Evolutionary conservation across 1,284 basidiomycete species (phyloP), one percentile per base, ranked within the genome.

Genomic region (Malassezia brasiliensis): DNA sequence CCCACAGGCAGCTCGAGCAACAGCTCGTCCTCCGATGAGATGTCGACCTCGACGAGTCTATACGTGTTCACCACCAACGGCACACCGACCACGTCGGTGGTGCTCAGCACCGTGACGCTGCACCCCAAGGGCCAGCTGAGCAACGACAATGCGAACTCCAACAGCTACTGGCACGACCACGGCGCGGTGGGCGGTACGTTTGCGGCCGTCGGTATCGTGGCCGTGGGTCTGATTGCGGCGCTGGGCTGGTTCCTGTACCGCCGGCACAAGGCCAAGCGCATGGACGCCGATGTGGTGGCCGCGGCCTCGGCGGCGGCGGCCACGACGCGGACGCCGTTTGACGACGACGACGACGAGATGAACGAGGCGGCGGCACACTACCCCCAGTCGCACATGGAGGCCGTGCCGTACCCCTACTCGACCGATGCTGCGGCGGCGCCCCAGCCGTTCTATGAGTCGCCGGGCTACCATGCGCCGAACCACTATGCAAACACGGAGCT

Each of bases 311-410:
- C 72, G 22, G 72, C 70, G 11, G 67, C 67, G 4, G 72, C 72
- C 3, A 73, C 67, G 22, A 69, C 60, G 38, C 55, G 72, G 20
- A 72, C 70, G 19, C 72, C 72, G 10, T 74, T 74, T 47, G 72
- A 74, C 50, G 71, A 73, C 40, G 72, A 74, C 41, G 72, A 74
- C 49, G 70, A 71, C 8, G 72, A 73, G 52, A 68, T 72, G 68
- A 9, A 30, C 15, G 12, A 36, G 22, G 38, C 5, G 31, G 46
- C 3, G 30, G 42, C 28, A 17, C 45, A 32, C 30, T 34, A 47
- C 31, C 31, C 45, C 17, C 30, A 47, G 45, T 12, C 45, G 45
- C 45, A 32, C 45, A 19, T 22, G 15, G 42, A 31, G 17, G 25
- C 42, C 5, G 42, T 19, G 30, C 28, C 31, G 30, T 34, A 47